A percentile compares a stretch with the other conserved stretches of the same genome.
phyloP scores from a whole-genome alignment of 106 monocot species.

The Cymbidium sinense region DNA sequence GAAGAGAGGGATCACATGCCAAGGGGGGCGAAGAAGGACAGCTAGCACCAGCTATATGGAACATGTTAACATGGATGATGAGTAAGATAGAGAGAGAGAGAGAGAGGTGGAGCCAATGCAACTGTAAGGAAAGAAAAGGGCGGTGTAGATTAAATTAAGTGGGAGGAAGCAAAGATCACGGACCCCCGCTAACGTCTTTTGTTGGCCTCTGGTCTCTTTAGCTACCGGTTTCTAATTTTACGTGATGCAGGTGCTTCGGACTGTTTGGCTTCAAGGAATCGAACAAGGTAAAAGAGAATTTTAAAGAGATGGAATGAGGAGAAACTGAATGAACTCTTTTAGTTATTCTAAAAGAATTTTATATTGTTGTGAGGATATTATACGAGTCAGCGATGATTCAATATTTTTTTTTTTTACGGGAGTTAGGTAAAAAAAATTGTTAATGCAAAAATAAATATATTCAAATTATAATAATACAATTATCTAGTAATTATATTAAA shows the following conservation, averaged over 20 bases:
- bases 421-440: no score
- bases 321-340: no score
- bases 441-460: no score
- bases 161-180: background rate
- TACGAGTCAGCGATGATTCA: no score
- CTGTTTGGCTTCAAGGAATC: no score
- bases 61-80: conserved; percentile 1
- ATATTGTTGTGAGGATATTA: no score
- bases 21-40: background rate
- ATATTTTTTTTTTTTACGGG: no score
- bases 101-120: background rate
- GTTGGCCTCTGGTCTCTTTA: background rate
- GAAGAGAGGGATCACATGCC: conserved; percentile 5
- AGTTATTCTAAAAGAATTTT: no score
- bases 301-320: no score
- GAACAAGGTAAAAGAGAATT: no score
- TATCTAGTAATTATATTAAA: no score
- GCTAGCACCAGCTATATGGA: conserved; percentile 8
- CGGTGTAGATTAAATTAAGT: background rate
- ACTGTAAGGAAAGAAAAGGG: background rate
- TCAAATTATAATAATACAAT: no score
- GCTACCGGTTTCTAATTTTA: background rate
- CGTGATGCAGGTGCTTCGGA: background rate
- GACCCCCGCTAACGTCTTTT: background rate
- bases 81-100: background rate